A percentile compares a stretch with the other conserved stretches of the same genome.
Conservation (phyloP, 2,329 filamentous ascomycete genomes). For the Fusarium piperis region DNA sequence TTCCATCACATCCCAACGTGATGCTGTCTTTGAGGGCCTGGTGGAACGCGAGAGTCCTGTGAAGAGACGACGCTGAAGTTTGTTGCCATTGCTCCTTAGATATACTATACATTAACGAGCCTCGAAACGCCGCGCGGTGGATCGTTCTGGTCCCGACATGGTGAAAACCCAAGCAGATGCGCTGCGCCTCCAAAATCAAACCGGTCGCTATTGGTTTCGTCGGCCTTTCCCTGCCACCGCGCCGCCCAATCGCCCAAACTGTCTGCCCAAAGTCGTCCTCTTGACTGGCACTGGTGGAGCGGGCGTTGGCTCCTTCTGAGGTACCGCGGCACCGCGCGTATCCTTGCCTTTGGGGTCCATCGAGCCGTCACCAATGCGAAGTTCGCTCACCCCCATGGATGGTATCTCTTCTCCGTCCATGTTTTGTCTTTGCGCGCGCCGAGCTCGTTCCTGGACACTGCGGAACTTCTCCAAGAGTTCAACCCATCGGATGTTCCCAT, state of each 20-base stretch:
- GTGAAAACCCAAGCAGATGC: conserved; percentile 4
- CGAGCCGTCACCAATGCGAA: conserved; percentile 54
- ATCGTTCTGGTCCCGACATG: conserved; percentile 1
- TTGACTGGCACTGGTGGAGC: conserved; percentile 61
- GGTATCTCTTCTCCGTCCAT: conserved; percentile 61
- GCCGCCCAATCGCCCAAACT: conserved; percentile 77
- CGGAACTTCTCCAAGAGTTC: conserved; percentile 96
- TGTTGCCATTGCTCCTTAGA: conserved; percentile 16
- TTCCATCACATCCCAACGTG: conserved; percentile 69
- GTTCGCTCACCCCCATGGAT: conserved; percentile 55
- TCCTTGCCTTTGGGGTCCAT: conserved; percentile 56
- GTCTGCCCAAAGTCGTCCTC: conserved; percentile 70
- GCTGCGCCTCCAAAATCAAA: conserved; percentile 16
- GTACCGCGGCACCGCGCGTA: conserved; percentile 52
- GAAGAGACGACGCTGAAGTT: conserved; percentile 48
- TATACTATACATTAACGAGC: conserved; percentile 36
- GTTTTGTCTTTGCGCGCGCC: conserved; percentile 72
- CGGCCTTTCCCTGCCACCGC: conserved; percentile 73
- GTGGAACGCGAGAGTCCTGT: conserved; percentile 69
- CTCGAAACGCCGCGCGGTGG: conserved; percentile 1
- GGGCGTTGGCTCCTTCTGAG: conserved; percentile 60
- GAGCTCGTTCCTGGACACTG: conserved; percentile 85
- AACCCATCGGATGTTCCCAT: conserved; percentile 86
- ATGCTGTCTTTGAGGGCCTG: conserved; percentile 78
- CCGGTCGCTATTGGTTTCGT: conserved; percentile 49